Base-by-base conservation (phyloP, 768 basidiomycete species). In the Lactifluus volemus region DNA sequence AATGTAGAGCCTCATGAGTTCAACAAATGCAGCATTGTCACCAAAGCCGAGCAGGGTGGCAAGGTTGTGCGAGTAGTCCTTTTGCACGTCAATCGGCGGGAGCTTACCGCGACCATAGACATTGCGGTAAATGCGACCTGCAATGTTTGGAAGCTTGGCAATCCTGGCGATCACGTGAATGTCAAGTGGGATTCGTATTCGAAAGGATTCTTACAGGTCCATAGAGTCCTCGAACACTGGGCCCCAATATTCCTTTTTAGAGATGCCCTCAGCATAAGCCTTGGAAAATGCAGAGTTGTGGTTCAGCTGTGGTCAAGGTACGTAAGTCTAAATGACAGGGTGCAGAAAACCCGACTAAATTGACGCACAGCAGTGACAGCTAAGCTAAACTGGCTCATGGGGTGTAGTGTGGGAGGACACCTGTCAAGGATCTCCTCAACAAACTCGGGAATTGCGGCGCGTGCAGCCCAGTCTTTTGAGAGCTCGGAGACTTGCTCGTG, bases 301-400 rank as follows among this genome's bases (percentile, higher is more conserved):
- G 80, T 92, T 92, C 36, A 92, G 79, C 88, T 89, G 66, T 8
- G 25, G 39, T 12, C 30, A 29, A 58, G 42, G 67, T 21, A 42
- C 39, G 5, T 55, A 53, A 64, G 64, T 44, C 52, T 64, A 63
- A 49, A 53, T 32, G 36, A 32, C 11, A 30, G 41, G 17, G 3
- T 39, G n/a, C n/a, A 12, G 7, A 14, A 57, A 39, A 45, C 41
- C n/a, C 29, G 19, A 34, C 49, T 41, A 60, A 17, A 39, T 51
- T 36, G 14, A 75, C 82, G 48, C 71, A 89, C 88, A 34, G 96
- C 94, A 66, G 95, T 98, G 67, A 96, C 92, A 61, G 95, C 95
- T 71, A 97, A 78, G 72, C 88, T 89, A 78, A 98, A 97, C 77
- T 98, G 96, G 74, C 89, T 93, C 96, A 98, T 98, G 65, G 96